A percentile compares a stretch with the other conserved stretches of the same genome.
Conservation (phyloP, 1,284 basidiomycete genomes). For the Malassezia furfur region DNA sequence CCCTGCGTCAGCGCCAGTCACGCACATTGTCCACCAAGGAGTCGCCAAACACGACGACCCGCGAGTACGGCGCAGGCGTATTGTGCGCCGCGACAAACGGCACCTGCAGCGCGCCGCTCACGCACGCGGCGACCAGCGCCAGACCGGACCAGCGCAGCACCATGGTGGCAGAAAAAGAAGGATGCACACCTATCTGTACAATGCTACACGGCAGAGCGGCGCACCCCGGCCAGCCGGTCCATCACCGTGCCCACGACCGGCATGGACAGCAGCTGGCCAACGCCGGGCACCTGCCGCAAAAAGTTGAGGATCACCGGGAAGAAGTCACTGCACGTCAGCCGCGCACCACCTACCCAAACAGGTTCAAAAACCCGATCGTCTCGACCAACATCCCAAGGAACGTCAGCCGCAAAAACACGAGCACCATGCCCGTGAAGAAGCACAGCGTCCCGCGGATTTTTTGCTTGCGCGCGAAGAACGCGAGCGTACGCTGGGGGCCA, state of each 20-base stretch:
- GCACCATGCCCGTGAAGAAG: constrained; percentile 46
- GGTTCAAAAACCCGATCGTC: constrained; percentile 71
- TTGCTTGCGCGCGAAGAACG: constrained; percentile 92
- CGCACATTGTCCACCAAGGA: constrained; percentile 23
- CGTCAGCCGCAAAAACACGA: constrained; percentile 80
- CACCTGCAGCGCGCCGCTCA: neutral
- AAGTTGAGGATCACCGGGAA: constrained; percentile 97
- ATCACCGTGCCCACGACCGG: constrained; percentile 54
- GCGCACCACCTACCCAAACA: constrained; percentile 73
- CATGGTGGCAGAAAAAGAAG: neutral
- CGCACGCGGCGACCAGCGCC: neutral
- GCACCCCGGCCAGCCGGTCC: constrained; percentile 50
- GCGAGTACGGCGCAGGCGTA: neutral
- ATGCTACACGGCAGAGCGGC: constrained; percentile 49
- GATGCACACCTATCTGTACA: neutral
- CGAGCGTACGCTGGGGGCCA: constrained; percentile 69
- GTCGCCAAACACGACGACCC: constrained; percentile 25
- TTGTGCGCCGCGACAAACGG: neutral
- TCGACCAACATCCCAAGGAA: constrained; percentile 87
- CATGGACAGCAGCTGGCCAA: constrained; percentile 74
- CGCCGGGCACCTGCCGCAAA: constrained; percentile 81
- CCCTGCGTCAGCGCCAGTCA: constrained; percentile 7
- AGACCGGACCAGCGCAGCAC: neutral
- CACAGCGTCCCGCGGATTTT: constrained; percentile 73
- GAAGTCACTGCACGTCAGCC: constrained; percentile 65